Conservation (phyloP, 805 yeast species). For the Candida methanosorbosa region DNA sequence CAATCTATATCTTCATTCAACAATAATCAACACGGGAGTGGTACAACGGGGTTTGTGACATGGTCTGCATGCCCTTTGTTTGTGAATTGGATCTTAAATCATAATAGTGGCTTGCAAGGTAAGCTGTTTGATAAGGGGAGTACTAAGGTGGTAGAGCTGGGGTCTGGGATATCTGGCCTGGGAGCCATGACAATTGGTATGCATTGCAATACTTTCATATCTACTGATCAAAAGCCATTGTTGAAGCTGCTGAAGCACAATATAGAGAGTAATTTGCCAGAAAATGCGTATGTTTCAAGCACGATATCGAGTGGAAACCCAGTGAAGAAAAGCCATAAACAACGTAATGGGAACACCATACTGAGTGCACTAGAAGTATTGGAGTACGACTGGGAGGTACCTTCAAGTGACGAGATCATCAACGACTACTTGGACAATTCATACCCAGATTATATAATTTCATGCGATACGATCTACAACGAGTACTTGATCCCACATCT, state of each 20-base stretch:
- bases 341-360: no score
- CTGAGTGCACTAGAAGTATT: slow-evolving; percentile 39
- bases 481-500: slow-evolving; percentile 46
- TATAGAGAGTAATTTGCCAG: slow-evolving; percentile 28
- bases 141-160: slow-evolving; percentile 52
- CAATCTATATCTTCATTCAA: slow-evolving; percentile 26
- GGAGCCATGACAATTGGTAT: slow-evolving; percentile 33
- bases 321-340: no score
- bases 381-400: slow-evolving; percentile 56
- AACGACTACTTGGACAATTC: slow-evolving; percentile 1
- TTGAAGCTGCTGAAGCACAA: slow-evolving; percentile 41
- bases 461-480: slow-evolving; percentile 62
- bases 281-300: no score
- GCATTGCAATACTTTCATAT: slow-evolving; percentile 30
- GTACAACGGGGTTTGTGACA: slow-evolving; percentile 57
- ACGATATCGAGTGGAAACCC: no score
- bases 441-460: slow-evolving; percentile 40
- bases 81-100: slow-evolving; percentile 43
- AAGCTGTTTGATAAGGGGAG: not conserved
- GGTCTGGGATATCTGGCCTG: slow-evolving; percentile 54
- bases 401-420: slow-evolving; percentile 20
- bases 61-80: slow-evolving; percentile 47
- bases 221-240: slow-evolving; percentile 51
- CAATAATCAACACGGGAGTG: slow-evolving; percentile 20
- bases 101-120: slow-evolving; percentile 1